Percentiles rank a stretch among this genome's conserved stretches.
These are phyloP conservation scores for Haplosporangium gracile DNA, from an alignment of 192 early-diverging fungal species.

Conservation along the genomic window DNA sequence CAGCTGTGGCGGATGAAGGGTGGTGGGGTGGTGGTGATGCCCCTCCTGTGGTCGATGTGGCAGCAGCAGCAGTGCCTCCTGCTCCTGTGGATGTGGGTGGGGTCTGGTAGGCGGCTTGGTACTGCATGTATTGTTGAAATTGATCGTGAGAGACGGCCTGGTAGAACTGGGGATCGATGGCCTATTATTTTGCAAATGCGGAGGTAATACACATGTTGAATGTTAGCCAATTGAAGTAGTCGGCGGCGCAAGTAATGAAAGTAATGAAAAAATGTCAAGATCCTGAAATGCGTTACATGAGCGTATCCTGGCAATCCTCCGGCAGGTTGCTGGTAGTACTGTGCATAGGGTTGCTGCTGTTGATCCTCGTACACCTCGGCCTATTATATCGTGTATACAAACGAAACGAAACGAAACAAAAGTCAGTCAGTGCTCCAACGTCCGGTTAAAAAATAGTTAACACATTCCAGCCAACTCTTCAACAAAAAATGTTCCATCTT, in stretches of 20 bases:
- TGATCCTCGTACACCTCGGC: conserved; percentile 35
- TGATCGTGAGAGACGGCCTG: conserved; percentile 52
- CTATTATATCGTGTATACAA: background rate
- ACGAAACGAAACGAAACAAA: background rate
- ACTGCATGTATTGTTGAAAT: conserved; percentile 54
- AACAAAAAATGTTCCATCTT: background rate
- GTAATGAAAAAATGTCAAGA: background rate
- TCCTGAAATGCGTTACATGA: conserved; percentile 18
- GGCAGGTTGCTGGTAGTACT: conserved; percentile 38
- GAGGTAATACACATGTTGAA: background rate
- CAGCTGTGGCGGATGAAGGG: background rate
- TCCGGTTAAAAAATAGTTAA: background rate
- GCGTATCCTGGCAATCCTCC: conserved; percentile 42
- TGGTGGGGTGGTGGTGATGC: conserved; percentile 1
- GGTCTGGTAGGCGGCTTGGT: conserved; percentile 38
- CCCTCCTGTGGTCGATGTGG: conserved; percentile 1
- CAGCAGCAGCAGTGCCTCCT: conserved; percentile 10
- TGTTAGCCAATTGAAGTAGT: background rate
- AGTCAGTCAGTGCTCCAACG: too few relatives aligned
- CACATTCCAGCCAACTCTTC: background rate
- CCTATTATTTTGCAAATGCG: background rate
- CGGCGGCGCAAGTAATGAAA: too few relatives aligned
- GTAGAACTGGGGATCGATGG: conserved; percentile 44
- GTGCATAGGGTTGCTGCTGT: conserved; percentile 45
- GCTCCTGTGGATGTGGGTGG: conserved; percentile 23